Evolutionary conservation across 2,329 filamentous ascomycete genomes (phyloP), one percentile per base, ranked within the genome.

Genomic region (Calonectria pseudoreteaudii): DNA sequence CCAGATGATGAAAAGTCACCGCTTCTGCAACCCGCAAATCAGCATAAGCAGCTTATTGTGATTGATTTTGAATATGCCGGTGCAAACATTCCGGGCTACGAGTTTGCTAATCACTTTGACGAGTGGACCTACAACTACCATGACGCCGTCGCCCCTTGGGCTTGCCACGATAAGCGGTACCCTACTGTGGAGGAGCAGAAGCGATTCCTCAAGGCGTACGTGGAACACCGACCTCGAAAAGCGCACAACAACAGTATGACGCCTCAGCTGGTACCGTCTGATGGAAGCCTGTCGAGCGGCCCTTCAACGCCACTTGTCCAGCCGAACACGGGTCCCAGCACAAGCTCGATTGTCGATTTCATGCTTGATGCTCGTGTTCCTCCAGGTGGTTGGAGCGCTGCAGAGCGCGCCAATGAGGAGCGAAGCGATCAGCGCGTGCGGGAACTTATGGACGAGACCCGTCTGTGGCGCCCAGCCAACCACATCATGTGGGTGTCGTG

Each of bases 111-210:
- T 83, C 97, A 99, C 85, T 99, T 99, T 85, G 94, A 95, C 1
- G 97, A 99, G 85, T 99, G 97, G 97, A 94, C 95, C 79, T 98
- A 98, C 88, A 96, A 99, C 85, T 99, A 99, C 85, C 96, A 98
- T 82, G 93, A 97, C 82, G 85, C 91, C 4, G 86, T 87, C 34
- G 86, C 85, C 38, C 87, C 95, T 0, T 92, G 91, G 86, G 91
- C 88, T 31, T 96, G 94, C 88, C 92, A 93, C 80, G 90, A 90
- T 7, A 86, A 87, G 68, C 85, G 86, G 68, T 99, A 98, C 84
- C 97, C 97, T 0, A 95, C 89, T 0, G 85, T 89, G 0, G 94
- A 96, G 70, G 93, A 98, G 83, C 97, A 98, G 82, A 90, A 90
- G 74, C 93, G 94, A 44, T 98, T 98, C 84, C 89, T 99, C 80